Evolutionary conservation across 352 stramenopile species (phyloP), one percentile per base, ranked within the genome.

Genomic region (Globisporangium nagaii): DNA sequence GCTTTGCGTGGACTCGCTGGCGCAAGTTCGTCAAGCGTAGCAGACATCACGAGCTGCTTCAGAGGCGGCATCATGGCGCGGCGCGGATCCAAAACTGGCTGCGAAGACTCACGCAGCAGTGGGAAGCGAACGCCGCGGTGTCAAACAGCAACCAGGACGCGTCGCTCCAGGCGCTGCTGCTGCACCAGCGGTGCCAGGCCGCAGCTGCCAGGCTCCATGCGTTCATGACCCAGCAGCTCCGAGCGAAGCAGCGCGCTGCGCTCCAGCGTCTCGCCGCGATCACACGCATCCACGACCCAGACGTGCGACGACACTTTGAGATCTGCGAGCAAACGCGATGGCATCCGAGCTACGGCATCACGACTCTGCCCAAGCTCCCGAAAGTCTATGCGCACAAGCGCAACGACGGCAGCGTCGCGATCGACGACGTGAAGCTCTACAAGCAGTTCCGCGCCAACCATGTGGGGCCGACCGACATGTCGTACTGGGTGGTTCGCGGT

Each of bases 331-430:
- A 59, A 13, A 62, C 56, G 12, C 37, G 47, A 17, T 90, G 80
- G 83, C 80, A 93, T 53, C 78, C 83, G n/a, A 87, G 68, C 53
- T 62, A 83, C 35, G 81, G 73, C 17, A 84, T 89, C 47, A 70
- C 47, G 1, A 63, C 70, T 20, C 65, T 91, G 7, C 65, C 80
- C 9, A 82, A 75, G 30, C 58, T 93, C 12, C 73, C 84, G 12
- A 53, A 44, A 3, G 46, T 66, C n/a, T 66, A 67, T 25, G 70
- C 63, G 11, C 57, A 66, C 48, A 63, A 71, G 57, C 43, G 47
- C 36, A 44, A 37, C 40, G 66, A 82, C 25, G 81, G 67, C 9
- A 69, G 69, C 20, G 42, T 91, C 1, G 65, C 58, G 13, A 58
- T 90, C 30, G 75, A 89, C 35, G 76, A 90, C 58, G 67, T 78